Conservation (phyloP, 257 asterid genomes). For the Fraxinus americana region DNA sequence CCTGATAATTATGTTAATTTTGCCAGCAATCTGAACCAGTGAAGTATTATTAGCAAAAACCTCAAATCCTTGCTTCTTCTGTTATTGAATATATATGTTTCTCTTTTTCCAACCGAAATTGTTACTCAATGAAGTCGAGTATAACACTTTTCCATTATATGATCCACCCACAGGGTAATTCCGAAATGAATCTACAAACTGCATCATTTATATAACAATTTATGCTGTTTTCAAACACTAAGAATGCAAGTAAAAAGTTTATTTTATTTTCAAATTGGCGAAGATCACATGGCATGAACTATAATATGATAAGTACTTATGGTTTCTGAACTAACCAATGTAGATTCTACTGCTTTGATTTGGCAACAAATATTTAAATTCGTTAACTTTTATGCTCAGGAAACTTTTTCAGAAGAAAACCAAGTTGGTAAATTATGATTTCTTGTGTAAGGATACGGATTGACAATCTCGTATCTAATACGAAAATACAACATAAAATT, state of each 20-base stretch:
- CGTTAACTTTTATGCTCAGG: neutral
- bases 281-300: neutral
- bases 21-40: conserved; percentile 80
- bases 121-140: neutral
- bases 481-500: neutral
- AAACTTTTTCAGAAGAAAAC: neutral
- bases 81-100: neutral
- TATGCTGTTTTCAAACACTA: neutral
- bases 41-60: conserved; percentile 23
- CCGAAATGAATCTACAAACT: neutral
- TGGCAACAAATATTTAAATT: neutral
- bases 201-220: neutral
- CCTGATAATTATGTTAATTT: conserved; percentile 73
- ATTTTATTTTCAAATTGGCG: neutral
- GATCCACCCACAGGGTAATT: neutral
- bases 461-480: neutral
- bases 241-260: neutral
- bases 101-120: neutral
- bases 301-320: neutral
- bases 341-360: neutral
- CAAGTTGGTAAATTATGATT: neutral
- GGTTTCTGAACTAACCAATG: neutral
- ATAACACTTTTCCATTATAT: neutral
- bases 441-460: neutral
- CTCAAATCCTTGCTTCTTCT: neutral